Conservation (phyloP, 495 filamentous ascomycete genomes). For the Xylaria venustula region DNA sequence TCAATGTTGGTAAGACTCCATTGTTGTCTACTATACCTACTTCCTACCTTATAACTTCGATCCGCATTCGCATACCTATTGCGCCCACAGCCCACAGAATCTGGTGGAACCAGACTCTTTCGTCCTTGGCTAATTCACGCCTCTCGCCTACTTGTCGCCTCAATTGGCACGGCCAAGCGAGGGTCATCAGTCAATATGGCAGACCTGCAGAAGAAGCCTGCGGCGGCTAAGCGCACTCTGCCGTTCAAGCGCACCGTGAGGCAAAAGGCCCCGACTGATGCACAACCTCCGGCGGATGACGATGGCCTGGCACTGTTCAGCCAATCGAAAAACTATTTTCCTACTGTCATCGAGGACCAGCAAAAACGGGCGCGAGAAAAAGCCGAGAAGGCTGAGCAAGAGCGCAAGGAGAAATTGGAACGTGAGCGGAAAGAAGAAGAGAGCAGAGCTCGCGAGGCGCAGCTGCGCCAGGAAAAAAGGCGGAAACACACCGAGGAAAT, state of each 20-base stretch:
- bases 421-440: constrained; percentile 30
- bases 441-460: constrained; percentile 16
- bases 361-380: constrained; percentile 38
- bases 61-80: too few species aligned
- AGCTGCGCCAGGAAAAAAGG: constrained; percentile 17
- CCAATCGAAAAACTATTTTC: constrained; percentile 62
- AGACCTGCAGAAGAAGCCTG: constrained; percentile 15
- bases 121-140: background rate
- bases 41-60: too few species aligned
- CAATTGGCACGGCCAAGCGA: background rate
- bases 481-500: constrained; percentile 8
- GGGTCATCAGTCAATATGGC: constrained; percentile 19
- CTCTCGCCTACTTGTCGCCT: background rate
- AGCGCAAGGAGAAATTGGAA: constrained; percentile 19
- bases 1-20: too few species aligned
- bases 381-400: constrained; percentile 25
- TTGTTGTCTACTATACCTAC: too few species aligned
- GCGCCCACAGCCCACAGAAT: too few species aligned
- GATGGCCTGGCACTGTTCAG: constrained; percentile 63
- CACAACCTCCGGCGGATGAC: constrained; percentile 24
- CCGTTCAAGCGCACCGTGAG: constrained; percentile 68
- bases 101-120: background rate
- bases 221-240: constrained; percentile 53
- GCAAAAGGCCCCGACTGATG: constrained; percentile 33
- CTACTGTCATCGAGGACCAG: constrained; percentile 57